phyloP scores from a whole-genome alignment of 768 basidiomycete species.

The Pisolithus tinctorius region DNA sequence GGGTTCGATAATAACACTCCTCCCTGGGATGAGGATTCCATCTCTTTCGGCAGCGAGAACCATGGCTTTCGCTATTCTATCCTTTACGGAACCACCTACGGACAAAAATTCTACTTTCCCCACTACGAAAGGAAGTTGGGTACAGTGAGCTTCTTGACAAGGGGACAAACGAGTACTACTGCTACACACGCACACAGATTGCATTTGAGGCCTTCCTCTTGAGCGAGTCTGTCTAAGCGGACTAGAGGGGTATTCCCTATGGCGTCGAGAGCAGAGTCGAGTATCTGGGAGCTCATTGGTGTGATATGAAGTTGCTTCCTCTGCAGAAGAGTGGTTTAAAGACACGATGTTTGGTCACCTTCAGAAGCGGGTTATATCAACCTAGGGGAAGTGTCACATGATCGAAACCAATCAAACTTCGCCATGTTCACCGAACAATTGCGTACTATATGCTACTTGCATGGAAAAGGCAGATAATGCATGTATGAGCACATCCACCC shows the following conservation, averaged over 20 bases:
- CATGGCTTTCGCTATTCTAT: conserved; percentile 95
- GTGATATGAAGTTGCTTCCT: too few relatives aligned
- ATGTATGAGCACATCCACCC: too few relatives aligned
- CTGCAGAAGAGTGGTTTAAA: too few relatives aligned
- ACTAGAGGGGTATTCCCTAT: conserved; percentile 91
- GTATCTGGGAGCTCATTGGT: conserved; percentile 43
- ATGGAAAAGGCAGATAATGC: too few relatives aligned
- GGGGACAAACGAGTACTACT: too few relatives aligned
- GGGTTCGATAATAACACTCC: conserved; percentile 91
- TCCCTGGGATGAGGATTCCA: conserved; percentile 77
- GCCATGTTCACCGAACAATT: too few relatives aligned
- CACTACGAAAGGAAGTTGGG: conserved; percentile 37
- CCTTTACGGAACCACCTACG: conserved; percentile 92
- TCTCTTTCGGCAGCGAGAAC: conserved; percentile 88
- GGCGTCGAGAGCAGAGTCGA: conserved; percentile 76
- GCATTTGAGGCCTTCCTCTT: conserved; percentile 71
- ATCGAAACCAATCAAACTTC: too few relatives aligned
- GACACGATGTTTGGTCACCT: too few relatives aligned
- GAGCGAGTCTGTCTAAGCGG: conserved; percentile 73
- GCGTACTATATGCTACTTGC: too few relatives aligned
- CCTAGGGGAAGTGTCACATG: neutral
- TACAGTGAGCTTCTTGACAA: neutral
- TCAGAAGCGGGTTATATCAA: neutral
- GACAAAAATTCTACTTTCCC: conserved; percentile 89
- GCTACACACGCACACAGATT: conserved; percentile 67